Base-by-base conservation (phyloP, 768 basidiomycete genomes). In the Neoboletus magnificus region DNA sequence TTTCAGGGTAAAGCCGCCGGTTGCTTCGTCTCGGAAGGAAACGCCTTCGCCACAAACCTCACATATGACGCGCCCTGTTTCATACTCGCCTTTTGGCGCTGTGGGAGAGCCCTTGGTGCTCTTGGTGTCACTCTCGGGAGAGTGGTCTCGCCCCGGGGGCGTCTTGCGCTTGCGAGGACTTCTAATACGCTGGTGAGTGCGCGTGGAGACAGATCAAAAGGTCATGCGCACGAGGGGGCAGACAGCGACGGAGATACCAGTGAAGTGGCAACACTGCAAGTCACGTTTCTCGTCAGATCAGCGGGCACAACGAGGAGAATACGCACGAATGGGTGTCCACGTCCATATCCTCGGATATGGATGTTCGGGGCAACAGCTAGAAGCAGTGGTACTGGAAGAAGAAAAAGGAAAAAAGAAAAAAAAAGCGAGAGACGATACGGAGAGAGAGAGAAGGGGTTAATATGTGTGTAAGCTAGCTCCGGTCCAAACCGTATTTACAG, bases 31-130 rank as follows among this genome's bases (percentile, higher is more conserved):
- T 23, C 86, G 77, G 69, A 89, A 86, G 5, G 85, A 82, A 50
- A 91, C 80, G 13, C 77, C 74, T 23, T 77, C 73, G 11, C 82
- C 79, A 62, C 89, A 91, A 9, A 75, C 73, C 57, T 84, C 82
- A 70, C 88, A 90, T 46, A 79, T 77, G 55, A 91, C 81, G 48
- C 78, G 80, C 20, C 86, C 86, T 0, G 80, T 75, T 63, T 81
- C 81, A 74, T 87, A 88, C 66, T 89, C 87, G 68, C 72, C 75
- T 35, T 72, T 70, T 8, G 71, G 67, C 25, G 63, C 20, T 47
- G 62, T 23, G 44, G 65, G 49, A 35, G 61, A 53, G 50, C 36
- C 52, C 0, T 47, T 46, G 41, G 40, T 39, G 47, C 48, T 23
- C 50, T 58, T 61, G 32, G 54, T 4, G 53, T 65, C 60, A 13